These are phyloP conservation scores for Cryptosporidium ubiquitum DNA, from an alignment of 169 alveolate species.

Conservation along the genomic window DNA sequence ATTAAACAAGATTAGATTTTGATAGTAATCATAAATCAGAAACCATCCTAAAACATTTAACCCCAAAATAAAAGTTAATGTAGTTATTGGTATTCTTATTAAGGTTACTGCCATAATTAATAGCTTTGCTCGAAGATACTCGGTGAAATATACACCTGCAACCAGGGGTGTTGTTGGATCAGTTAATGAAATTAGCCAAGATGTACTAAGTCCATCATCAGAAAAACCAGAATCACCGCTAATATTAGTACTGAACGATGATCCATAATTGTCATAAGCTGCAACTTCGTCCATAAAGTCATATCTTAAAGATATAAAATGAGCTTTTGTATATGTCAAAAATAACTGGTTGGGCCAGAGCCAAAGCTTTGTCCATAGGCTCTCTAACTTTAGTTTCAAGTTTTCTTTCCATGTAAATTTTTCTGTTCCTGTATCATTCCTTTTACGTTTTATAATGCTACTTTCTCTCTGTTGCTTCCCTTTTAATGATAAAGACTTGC, in stretches of 20 bases:
- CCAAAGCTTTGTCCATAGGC: slow-evolving; percentile 30
- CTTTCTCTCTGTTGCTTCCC: slow-evolving; percentile 3
- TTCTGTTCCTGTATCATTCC: background rate
- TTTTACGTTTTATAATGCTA: slow-evolving; percentile 1
- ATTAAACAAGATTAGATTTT: slow-evolving; percentile 13
- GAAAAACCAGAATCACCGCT: slow-evolving; percentile 41
- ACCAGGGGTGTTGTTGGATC: slow-evolving; percentile 65
- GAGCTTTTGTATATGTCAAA: slow-evolving; percentile 65
- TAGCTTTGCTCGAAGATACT: slow-evolving; percentile 53
- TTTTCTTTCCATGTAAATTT: slow-evolving; percentile 35
- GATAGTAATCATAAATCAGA: slow-evolving; percentile 29
- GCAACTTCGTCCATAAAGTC: slow-evolving; percentile 74
- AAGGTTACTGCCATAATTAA: slow-evolving; percentile 68
- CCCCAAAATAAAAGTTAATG: slow-evolving; percentile 19
- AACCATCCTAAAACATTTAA: slow-evolving; percentile 25
- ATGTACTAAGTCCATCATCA: slow-evolving; percentile 11
- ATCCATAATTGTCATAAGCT: slow-evolving; percentile 65
- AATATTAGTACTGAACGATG: slow-evolving; percentile 33
- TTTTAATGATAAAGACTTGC: background rate
- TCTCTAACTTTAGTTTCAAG: background rate
- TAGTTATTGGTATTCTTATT: slow-evolving; percentile 65
- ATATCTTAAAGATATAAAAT: slow-evolving; percentile 58
- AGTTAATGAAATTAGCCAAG: slow-evolving; percentile 60
- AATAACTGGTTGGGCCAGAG: slow-evolving; percentile 51
- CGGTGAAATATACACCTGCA: slow-evolving; percentile 72